Evolutionary conservation across 208 protist genomes (phyloP).

Genomic region (Lotmaria passim): DNA sequence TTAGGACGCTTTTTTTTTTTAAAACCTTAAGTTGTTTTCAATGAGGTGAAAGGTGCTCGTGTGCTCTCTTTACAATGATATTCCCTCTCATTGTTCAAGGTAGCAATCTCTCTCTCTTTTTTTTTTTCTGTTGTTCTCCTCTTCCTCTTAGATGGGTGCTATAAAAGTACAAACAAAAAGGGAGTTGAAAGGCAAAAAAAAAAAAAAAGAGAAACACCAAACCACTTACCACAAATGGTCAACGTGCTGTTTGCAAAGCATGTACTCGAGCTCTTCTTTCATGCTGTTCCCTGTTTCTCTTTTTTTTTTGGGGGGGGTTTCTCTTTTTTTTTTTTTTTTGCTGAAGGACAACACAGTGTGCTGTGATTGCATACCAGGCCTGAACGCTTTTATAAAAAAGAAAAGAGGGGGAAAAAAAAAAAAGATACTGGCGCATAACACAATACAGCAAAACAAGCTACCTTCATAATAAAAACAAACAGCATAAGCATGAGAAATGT

Average conservation of each 20-base stretch:
- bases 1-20: slow-evolving; percentile 17
- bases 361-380: too few species aligned
- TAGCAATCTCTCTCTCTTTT: too few species aligned
- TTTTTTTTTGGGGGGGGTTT: too few species aligned
- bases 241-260: neutral
- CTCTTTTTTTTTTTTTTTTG: too few species aligned
- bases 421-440: too few species aligned
- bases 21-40: neutral
- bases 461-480: too few species aligned
- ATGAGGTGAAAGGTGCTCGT: slow-evolving; percentile 4
- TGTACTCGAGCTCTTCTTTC: slow-evolving; percentile 4
- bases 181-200: too few species aligned
- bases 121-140: slow-evolving; percentile 3
- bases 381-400: too few species aligned
- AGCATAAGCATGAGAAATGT: too few species aligned
- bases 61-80: slow-evolving; percentile 7
- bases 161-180: neutral
- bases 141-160: neutral
- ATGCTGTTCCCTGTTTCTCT: slow-evolving; percentile 2
- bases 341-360: too few species aligned
- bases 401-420: too few species aligned
- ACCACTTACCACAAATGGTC: neutral
- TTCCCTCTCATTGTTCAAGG: slow-evolving; percentile 1
- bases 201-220: slow-evolving; percentile 2
- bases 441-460: too few species aligned